Evolutionary conservation across 1,139 yeast species (phyloP).

Genomic region (Yamadazyma mexicana): DNA sequence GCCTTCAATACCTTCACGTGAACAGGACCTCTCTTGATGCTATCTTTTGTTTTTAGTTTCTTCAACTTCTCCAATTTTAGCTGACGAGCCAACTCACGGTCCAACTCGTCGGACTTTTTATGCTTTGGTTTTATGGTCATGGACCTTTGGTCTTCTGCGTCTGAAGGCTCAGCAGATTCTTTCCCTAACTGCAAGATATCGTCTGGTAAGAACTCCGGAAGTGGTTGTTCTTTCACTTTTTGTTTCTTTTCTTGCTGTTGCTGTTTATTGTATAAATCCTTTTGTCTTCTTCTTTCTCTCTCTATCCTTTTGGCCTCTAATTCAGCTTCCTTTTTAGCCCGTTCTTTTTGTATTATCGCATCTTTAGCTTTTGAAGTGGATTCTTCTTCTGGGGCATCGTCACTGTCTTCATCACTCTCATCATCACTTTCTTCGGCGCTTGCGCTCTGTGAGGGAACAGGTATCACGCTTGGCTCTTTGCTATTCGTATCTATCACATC

Average conservation of each 20-base stretch:
- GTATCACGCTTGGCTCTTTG: background rate
- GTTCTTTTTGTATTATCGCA: slow-evolving; percentile 33
- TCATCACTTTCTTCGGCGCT: slow-evolving; percentile 11
- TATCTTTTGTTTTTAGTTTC: slow-evolving; percentile 36
- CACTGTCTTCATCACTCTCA: slow-evolving; percentile 30
- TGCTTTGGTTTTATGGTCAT: slow-evolving; percentile 25
- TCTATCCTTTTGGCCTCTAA: slow-evolving; percentile 35
- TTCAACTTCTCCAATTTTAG: slow-evolving; percentile 43
- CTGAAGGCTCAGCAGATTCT: slow-evolving; percentile 16
- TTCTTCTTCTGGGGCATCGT: slow-evolving; percentile 54
- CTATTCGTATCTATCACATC: slow-evolving; percentile 12
- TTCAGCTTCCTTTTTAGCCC: slow-evolving; percentile 30
- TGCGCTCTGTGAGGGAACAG: slow-evolving; percentile 9
- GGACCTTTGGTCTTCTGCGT: slow-evolving; percentile 9
- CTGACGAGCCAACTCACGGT: slow-evolving; percentile 29
- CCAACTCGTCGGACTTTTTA: slow-evolving; percentile 34
- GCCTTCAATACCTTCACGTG: slow-evolving; percentile 45
- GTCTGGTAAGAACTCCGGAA: slow-evolving; percentile 54
- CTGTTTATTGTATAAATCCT: slow-evolving; percentile 47
- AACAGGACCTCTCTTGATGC: slow-evolving; percentile 56
- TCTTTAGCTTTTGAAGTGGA: slow-evolving; percentile 30
- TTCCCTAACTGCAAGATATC: slow-evolving; percentile 38
- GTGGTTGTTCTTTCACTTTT: slow-evolving; percentile 21
- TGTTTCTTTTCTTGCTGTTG: slow-evolving; percentile 39
- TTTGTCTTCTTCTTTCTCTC: slow-evolving; percentile 52